Percentiles rank a stretch among this genome's conserved stretches.
Conservation (phyloP, 805 yeast species). For the Tetrapisispora fleetii region DNA sequence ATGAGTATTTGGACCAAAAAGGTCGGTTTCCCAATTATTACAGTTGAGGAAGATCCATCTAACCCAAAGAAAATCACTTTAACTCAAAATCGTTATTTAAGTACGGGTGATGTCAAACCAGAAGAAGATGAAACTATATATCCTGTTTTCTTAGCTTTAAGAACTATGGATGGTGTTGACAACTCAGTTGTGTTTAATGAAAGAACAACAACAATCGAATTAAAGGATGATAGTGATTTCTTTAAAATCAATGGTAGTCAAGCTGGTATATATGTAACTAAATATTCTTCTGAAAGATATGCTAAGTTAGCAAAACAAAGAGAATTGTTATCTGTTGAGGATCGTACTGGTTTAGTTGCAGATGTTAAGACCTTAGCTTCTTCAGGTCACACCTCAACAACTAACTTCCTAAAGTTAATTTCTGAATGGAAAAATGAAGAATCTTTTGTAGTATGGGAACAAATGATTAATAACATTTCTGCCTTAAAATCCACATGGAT, state of each 20-base stretch:
- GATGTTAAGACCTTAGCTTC: slow-evolving; percentile 65
- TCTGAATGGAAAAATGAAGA: slow-evolving; percentile 50
- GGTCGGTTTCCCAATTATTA: slow-evolving; percentile 67
- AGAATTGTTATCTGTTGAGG: slow-evolving; percentile 58
- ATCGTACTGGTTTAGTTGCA: slow-evolving; percentile 71
- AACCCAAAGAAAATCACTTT: slow-evolving; percentile 34
- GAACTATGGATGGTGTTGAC: slow-evolving; percentile 49
- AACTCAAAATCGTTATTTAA: slow-evolving; percentile 63
- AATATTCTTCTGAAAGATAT: slow-evolving; percentile 62
- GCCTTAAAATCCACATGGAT: slow-evolving; percentile 44
- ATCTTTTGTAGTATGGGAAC: slow-evolving; percentile 61
- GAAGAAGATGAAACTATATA: slow-evolving; percentile 63
- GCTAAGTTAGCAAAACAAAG: slow-evolving; percentile 49
- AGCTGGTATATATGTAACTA: slow-evolving; percentile 67
- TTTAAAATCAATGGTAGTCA: slow-evolving; percentile 66
- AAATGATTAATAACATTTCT: slow-evolving; percentile 41
- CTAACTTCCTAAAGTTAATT: slow-evolving; percentile 49
- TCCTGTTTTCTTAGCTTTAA: slow-evolving; percentile 62
- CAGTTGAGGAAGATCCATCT: slow-evolving; percentile 48
- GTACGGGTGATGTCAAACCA: slow-evolving; percentile 67
- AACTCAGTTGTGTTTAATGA: slow-evolving; percentile 46
- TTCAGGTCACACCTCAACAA: slow-evolving; percentile 58
- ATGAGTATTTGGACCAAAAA: slow-evolving; percentile 78
- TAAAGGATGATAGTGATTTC: slow-evolving; percentile 38
- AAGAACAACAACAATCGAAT: slow-evolving; percentile 37